phyloP scores from a whole-genome alignment of 2,329 filamentous ascomycete species.

The Mollisia scopiformis region DNA sequence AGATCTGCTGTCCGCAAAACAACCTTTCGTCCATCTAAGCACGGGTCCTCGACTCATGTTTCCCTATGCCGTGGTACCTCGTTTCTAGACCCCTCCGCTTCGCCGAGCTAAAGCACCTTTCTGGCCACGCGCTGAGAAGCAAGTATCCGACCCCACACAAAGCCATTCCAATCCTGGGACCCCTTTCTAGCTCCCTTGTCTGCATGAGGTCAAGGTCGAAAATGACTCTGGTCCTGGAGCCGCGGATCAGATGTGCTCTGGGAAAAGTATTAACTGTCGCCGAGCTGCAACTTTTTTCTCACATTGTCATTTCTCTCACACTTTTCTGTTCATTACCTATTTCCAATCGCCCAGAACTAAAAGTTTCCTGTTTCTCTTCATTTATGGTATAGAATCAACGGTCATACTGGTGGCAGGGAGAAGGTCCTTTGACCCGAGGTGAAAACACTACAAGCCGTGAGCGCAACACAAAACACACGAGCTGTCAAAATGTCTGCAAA shows the following conservation, averaged over 20 bases:
- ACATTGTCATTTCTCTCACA: neutral
- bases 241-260: slow-evolving; percentile 13
- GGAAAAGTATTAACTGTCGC: slow-evolving; percentile 9
- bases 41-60: neutral
- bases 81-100: slow-evolving; percentile 12
- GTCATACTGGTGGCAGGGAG: neutral
- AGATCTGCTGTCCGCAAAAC: neutral
- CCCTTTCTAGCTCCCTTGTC: slow-evolving; percentile 3
- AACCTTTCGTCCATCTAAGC: neutral
- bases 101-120: slow-evolving; percentile 15
- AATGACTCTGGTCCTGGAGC: slow-evolving; percentile 6
- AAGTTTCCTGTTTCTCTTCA: neutral
- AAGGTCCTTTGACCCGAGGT: slow-evolving; percentile 5
- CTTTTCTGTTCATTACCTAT: neutral
- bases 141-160: slow-evolving; percentile 10
- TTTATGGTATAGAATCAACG: neutral
- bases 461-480: neutral
- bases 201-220: slow-evolving; percentile 13
- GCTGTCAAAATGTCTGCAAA: slow-evolving; percentile 18
- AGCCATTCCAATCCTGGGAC: slow-evolving; percentile 3
- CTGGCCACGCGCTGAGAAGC: slow-evolving; percentile 5
- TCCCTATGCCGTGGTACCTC: neutral
- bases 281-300: slow-evolving; percentile 7
- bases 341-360: neutral
- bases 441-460: neutral